phyloP scores from a whole-genome alignment of 306 rosid genomes.

The Cicer cuneatum region DNA sequence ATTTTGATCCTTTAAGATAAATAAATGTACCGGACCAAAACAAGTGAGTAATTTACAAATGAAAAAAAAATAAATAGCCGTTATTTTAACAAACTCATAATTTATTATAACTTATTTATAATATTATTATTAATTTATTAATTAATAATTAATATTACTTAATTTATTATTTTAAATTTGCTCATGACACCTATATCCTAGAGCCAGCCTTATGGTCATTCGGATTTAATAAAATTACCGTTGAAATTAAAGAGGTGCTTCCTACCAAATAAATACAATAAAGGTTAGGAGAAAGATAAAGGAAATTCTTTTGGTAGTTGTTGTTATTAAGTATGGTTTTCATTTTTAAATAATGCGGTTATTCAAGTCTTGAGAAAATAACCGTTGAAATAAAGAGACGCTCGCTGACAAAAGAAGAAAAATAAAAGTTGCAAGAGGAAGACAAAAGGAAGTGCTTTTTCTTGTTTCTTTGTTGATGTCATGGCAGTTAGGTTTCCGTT shows the following conservation, averaged over 20 bases:
- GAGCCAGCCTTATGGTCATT: neutral
- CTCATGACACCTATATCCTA: no score
- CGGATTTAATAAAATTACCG: conserved; percentile 12
- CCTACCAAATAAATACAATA: neutral
- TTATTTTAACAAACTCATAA: no score
- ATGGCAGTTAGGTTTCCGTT: conserved; percentile 22
- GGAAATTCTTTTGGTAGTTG: conserved; percentile 8
- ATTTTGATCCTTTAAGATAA: no score
- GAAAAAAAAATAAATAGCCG: no score
- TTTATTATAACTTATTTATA: no score
- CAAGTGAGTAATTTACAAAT: no score
- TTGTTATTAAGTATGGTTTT: neutral
- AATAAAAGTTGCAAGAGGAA: conserved; percentile 22
- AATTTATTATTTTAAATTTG: no score
- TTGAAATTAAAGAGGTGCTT: neutral
- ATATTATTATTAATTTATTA: no score
- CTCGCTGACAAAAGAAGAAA: conserved; percentile 30
- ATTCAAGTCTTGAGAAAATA: conserved; percentile 41
- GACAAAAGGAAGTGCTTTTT: conserved; percentile 11
- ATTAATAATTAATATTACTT: no score
- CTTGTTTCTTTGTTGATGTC: neutral
- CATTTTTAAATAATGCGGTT: neutral
- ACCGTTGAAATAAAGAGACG: conserved; percentile 40
- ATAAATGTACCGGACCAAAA: no score
- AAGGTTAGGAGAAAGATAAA: conserved; percentile 15